A percentile compares a stretch with the other conserved stretches of the same genome.
Conservation (phyloP, 1,284 basidiomycete genomes). For the Phlebopus sp. region DNA sequence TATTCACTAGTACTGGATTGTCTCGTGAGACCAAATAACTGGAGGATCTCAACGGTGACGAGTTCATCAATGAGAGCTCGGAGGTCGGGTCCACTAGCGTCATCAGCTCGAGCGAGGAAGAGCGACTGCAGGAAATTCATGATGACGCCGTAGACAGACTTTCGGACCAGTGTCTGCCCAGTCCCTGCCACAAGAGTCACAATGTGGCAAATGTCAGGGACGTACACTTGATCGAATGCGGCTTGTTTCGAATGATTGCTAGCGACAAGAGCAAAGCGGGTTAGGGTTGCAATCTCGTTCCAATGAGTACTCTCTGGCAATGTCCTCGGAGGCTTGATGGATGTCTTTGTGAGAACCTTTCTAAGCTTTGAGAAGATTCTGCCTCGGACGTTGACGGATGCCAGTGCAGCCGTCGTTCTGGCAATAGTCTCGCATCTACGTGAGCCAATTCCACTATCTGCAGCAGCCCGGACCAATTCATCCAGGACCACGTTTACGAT, state of each 20-base stretch:
- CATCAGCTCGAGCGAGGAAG: conserved; percentile 57
- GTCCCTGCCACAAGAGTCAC: conserved; percentile 73
- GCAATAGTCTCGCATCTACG: conserved; percentile 73
- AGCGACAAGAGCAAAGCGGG: conserved; percentile 70
- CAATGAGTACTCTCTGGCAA: conserved; percentile 75
- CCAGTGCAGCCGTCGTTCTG: conserved; percentile 70
- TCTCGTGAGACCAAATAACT: conserved; percentile 71
- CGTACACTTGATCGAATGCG: conserved; percentile 70
- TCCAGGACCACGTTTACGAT: conserved; percentile 73
- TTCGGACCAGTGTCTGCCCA: conserved; percentile 72
- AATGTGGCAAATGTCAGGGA: conserved; percentile 80
- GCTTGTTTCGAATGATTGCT: conserved; percentile 65
- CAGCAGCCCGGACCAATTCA: conserved; percentile 75
- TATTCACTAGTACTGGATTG: conserved; percentile 65
- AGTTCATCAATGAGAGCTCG: conserved; percentile 61
- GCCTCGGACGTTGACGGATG: conserved; percentile 76
- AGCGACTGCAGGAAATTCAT: conserved; percentile 80
- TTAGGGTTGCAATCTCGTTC: conserved; percentile 80
- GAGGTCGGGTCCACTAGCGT: conserved; percentile 55
- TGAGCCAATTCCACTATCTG: conserved; percentile 78
- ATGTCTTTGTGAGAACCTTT: conserved; percentile 74
- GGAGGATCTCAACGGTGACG: conserved; percentile 54
- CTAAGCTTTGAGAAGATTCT: conserved; percentile 76
- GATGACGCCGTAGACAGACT: conserved; percentile 77
- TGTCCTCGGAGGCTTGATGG: conserved; percentile 56